Conservation (phyloP, 2,329 filamentous ascomycete species). For the Aureobasidium vineae region DNA sequence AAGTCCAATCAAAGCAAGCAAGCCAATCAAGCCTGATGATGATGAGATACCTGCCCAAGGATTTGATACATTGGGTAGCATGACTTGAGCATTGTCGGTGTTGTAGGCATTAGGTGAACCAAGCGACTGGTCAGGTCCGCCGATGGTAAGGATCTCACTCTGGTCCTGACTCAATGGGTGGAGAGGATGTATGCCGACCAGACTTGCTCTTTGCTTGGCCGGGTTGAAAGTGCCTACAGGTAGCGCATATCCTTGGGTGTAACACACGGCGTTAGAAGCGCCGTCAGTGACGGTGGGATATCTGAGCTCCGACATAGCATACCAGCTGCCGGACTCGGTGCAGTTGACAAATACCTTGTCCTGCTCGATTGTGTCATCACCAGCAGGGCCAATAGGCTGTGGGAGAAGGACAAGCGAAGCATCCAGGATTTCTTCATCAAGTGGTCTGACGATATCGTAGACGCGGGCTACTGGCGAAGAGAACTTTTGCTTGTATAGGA, state of each 20-base stretch:
- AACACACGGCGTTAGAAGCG: conserved; percentile 58
- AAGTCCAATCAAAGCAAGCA: conserved; percentile 16
- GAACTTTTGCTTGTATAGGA: conserved; percentile 37
- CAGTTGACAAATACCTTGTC: conserved; percentile 74
- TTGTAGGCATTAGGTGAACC: background rate
- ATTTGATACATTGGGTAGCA: background rate
- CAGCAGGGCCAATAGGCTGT: conserved; percentile 68
- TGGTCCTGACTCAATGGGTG: conserved; percentile 26
- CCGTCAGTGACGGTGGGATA: conserved; percentile 83
- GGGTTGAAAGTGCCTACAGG: conserved; percentile 21
- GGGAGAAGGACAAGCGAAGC: conserved; percentile 80
- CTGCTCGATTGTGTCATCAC: conserved; percentile 30
- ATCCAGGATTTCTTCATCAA: conserved; percentile 61
- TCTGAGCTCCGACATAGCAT: conserved; percentile 79
- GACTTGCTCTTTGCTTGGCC: conserved; percentile 35
- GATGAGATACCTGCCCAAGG: background rate
- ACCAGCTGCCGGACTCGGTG: conserved; percentile 86
- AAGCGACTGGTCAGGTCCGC: conserved; percentile 24
- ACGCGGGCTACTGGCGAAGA: conserved; percentile 76
- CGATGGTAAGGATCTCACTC: conserved; percentile 26
- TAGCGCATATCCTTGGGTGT: conserved; percentile 52
- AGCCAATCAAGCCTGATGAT: background rate
- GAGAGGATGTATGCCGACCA: conserved; percentile 44
- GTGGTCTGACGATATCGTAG: conserved; percentile 80
- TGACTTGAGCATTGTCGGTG: conserved; percentile 12